Evolutionary conservation across 1,284 basidiomycete species (phyloP).

Genomic region (Malassezia furfur): DNA sequence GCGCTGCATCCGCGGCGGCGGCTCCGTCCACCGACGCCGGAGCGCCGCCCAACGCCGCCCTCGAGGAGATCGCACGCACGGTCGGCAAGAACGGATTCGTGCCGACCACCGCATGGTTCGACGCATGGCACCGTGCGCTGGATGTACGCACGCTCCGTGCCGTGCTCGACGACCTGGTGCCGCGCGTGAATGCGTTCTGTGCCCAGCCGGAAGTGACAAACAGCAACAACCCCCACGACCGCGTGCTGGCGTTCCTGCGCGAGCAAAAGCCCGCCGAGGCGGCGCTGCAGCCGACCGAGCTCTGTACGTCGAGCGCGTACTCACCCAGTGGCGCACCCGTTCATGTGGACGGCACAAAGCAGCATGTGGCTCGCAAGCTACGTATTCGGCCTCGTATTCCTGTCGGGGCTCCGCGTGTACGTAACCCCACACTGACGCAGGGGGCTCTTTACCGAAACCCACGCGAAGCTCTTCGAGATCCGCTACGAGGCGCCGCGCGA

Average conservation of each 20-base stretch:
- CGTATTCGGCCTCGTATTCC: constrained; percentile 40
- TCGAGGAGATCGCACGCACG: constrained; percentile 18
- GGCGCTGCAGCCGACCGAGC: neutral
- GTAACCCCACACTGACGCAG: constrained; percentile 12
- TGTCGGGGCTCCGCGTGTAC: constrained; percentile 17
- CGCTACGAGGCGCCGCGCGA: neutral
- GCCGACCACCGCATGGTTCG: constrained; percentile 36
- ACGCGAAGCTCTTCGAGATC: constrained; percentile 14
- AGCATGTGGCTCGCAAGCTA: constrained; percentile 36
- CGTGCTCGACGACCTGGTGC: constrained; percentile 25
- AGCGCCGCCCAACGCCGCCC: neutral
- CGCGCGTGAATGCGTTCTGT: constrained; percentile 31
- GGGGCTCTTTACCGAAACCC: constrained; percentile 29
- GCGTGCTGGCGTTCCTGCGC: constrained; percentile 32
- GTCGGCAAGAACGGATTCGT: constrained; percentile 38
- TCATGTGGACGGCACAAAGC: constrained; percentile 34
- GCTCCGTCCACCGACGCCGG: too few species aligned
- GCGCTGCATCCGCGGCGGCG: too few species aligned
- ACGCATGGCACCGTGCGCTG: constrained; percentile 26
- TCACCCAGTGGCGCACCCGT: constrained; percentile 13
- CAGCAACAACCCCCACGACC: constrained; percentile 24
- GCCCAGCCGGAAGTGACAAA: constrained; percentile 15
- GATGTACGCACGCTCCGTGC: constrained; percentile 22
- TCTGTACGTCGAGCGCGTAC: neutral
- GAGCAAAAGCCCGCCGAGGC: constrained; percentile 22